Conservation (phyloP, 306 rosid genomes). For the Quercus glauca region DNA sequence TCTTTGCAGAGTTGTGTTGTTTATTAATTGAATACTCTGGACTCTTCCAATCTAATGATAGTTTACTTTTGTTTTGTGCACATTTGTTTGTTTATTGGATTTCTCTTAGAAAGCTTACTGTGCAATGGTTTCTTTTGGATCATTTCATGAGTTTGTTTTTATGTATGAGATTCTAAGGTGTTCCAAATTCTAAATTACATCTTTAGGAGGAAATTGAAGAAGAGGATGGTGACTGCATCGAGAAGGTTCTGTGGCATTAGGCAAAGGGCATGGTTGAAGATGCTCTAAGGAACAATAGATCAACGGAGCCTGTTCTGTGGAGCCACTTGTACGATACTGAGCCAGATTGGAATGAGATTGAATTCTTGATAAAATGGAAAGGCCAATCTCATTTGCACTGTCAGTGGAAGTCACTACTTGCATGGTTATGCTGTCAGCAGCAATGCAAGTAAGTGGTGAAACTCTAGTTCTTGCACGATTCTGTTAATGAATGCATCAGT, state of each 20-base stretch:
- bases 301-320: slow-evolving; percentile 70
- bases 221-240: slow-evolving; percentile 92
- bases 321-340: slow-evolving; percentile 82
- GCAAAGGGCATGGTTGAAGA: slow-evolving; percentile 88
- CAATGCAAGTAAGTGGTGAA: not conserved
- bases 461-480: not conserved
- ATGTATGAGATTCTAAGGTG: slow-evolving; percentile 1
- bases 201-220: slow-evolving; percentile 91
- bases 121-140: too few relatives aligned
- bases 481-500: not conserved
- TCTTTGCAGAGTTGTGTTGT: too few relatives aligned
- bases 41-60: too few relatives aligned
- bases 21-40: too few relatives aligned
- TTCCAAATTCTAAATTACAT: slow-evolving; percentile 17
- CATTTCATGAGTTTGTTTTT: too few relatives aligned
- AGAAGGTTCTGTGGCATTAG: slow-evolving; percentile 98
- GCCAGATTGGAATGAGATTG: slow-evolving; percentile 83
- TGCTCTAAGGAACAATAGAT: slow-evolving; percentile 65
- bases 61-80: too few relatives aligned
- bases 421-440: not conserved
- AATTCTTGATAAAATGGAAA: slow-evolving; percentile 96
- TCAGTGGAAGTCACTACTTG: slow-evolving; percentile 93
- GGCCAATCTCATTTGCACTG: slow-evolving; percentile 99
- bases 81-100: too few relatives aligned
- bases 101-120: too few relatives aligned